Base-by-base conservation (phyloP, 2,329 filamentous ascomycete genomes). In the Cadophora sp. region DNA sequence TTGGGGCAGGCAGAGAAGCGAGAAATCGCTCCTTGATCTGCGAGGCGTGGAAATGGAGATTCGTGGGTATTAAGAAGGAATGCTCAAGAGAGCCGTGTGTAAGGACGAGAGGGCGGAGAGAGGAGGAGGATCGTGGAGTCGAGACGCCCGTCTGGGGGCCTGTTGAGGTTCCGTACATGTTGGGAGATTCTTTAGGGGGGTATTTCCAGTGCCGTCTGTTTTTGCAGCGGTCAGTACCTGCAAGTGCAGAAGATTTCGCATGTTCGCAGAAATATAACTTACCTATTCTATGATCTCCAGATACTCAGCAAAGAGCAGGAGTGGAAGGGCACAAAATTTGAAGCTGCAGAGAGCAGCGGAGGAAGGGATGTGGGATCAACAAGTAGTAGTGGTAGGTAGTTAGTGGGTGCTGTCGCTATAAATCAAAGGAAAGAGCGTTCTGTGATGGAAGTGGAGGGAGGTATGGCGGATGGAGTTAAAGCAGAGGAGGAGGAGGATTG, bases 131-230 rank as follows among this genome's bases (percentile, higher is more conserved):
- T 82, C 96, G 91, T 75, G 96, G 96, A 75, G 96, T 99, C 73
- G 94, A 96, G 78, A 97, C 94, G 82, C 96, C 96, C 83, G 96
- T 99, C 82, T 97, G 94, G 70, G 92, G 89, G 82, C 91, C 92
- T 68, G 90, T 92, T 75, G 84, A 86, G 77, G 91, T 89, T 82
- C 92, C 92, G 87, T 96, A 96, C 94, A 97, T 97, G 80, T 76
- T 88, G 81, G 65, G 65, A 58, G 43, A 63, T 67, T 69, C 59
- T 66, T 50, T 62, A 18, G 30, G 24, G 59, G 50, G 50, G 24
- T 39, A 60, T 59, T 69, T 39, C 67, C 43, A 51, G 33, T 61
- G 61, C 39, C 59, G 63, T 63, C 48, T 66, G 51, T 20, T 43
- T 66, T 60, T 45, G 48, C 43, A 60, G 22, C 50, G 55, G 66